Conservation (phyloP, 495 filamentous ascomycete species). For the Daldinia bambusicola region DNA sequence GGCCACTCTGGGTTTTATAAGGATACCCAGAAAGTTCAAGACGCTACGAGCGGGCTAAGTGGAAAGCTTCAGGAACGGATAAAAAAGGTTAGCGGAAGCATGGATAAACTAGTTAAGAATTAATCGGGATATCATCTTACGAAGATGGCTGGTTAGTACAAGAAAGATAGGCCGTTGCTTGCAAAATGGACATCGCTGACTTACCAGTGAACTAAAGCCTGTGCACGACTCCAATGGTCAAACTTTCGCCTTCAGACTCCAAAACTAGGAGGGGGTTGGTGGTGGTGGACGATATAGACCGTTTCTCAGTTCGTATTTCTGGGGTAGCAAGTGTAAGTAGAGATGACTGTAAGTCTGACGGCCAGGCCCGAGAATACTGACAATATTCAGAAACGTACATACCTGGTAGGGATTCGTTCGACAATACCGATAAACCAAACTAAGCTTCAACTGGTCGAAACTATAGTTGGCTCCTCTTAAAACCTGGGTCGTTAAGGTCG, state of each 20-base stretch:
- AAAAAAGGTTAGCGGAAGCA: background rate
- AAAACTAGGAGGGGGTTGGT: slow-evolving; percentile 6
- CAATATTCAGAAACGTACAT: no score
- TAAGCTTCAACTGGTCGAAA: no score
- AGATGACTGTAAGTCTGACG: no score
- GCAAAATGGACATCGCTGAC: slow-evolving; percentile 17
- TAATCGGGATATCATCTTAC: background rate
- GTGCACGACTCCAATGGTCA: background rate
- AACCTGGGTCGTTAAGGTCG: slow-evolving; percentile 9
- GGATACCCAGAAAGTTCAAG: no score
- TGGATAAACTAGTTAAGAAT: background rate
- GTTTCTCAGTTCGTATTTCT: slow-evolving; percentile 19
- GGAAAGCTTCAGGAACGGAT: background rate
- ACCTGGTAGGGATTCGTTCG: no score
- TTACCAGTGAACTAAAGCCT: slow-evolving; percentile 22
- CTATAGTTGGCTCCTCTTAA: background rate
- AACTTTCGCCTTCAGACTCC: background rate
- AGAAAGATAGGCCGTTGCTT: slow-evolving; percentile 13
- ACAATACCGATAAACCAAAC: no score
- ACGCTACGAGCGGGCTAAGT: no score
- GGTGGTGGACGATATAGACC: slow-evolving; percentile 6
- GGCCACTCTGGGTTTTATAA: no score
- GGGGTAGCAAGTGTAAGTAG: slow-evolving; percentile 3
- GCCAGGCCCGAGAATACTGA: no score
- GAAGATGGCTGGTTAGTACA: background rate